phyloP scores from a whole-genome alignment of 1,139 yeast species.

The Geotrichum aggregatum region DNA sequence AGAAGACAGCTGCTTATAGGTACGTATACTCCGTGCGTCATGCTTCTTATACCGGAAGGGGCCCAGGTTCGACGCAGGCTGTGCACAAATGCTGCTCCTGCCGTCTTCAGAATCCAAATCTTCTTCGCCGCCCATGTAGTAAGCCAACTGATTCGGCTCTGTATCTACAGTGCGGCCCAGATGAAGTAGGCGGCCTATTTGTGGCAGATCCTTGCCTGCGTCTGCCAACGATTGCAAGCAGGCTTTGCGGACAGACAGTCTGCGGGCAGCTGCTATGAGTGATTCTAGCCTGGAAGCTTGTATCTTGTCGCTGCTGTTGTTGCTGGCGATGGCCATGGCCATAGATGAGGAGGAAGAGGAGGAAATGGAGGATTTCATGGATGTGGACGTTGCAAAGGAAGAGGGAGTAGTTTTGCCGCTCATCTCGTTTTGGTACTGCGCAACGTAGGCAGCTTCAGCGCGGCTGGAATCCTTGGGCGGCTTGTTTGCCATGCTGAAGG shows the following conservation, averaged over 20 bases:
- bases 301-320: neutral
- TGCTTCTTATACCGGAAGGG: conserved; percentile 16
- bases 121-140: conserved; percentile 12
- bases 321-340: no score
- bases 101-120: no score
- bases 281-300: conserved; percentile 9
- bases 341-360: neutral
- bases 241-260: conserved; percentile 13
- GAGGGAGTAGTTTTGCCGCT: no score
- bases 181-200: conserved; percentile 19
- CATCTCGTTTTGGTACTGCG: conserved; percentile 6
- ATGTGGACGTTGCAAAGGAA: neutral
- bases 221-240: conserved; percentile 14
- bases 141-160: conserved; percentile 8
- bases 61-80: conserved; percentile 20
- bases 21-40: conserved; percentile 4
- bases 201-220: conserved; percentile 20
- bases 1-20: neutral
- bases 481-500: conserved; percentile 6
- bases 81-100: conserved; percentile 12
- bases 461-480: conserved; percentile 17
- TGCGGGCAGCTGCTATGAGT: conserved; percentile 14
- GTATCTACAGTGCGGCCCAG: conserved; percentile 14
- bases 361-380: neutral
- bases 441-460: conserved; percentile 11